A percentile compares a stretch with the other conserved stretches of the same genome.
These are phyloP conservation scores for Penicillium silybi DNA, from an alignment of 495 filamentous ascomycete species.

Conservation along the genomic window DNA sequence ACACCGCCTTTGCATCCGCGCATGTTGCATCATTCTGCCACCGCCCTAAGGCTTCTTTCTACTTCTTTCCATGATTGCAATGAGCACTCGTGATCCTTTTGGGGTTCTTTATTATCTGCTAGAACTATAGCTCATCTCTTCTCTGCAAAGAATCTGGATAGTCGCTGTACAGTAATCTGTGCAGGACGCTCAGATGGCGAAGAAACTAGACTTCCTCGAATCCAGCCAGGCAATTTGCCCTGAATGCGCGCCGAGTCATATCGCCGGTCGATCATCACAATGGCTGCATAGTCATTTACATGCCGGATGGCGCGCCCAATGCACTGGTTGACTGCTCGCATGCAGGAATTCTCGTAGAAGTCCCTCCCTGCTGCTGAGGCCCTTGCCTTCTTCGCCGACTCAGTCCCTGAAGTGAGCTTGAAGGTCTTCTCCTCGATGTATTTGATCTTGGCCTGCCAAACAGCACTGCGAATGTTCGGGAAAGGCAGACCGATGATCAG, in stretches of 20 bases:
- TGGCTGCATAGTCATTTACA: conserved; percentile 81
- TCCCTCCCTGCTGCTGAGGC: conserved; percentile 68
- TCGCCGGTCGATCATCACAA: conserved; percentile 76
- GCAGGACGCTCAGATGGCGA: conserved; percentile 21
- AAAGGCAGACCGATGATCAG: conserved; percentile 88
- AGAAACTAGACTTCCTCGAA: conserved; percentile 48
- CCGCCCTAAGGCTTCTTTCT: not conserved
- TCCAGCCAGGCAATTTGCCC: conserved; percentile 85
- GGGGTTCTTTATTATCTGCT: not conserved
- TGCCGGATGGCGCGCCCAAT: conserved; percentile 92
- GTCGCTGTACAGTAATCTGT: conserved; percentile 24
- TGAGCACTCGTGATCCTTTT: not conserved
- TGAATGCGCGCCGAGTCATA: conserved; percentile 67
- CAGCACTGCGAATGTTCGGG: conserved; percentile 81
- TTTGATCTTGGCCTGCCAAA: conserved; percentile 88
- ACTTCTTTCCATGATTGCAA: not conserved
- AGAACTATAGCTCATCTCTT: conserved; percentile 1
- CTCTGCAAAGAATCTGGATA: conserved; percentile 35
- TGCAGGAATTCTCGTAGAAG: conserved; percentile 93
- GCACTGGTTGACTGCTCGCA: conserved; percentile 95
- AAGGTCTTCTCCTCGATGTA: conserved; percentile 73
- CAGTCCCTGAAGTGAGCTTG: conserved; percentile 34
- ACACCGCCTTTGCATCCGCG: not conserved
- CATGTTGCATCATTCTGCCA: conserved; percentile 1
- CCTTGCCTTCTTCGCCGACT: conserved; percentile 28